Evolutionary conservation across 1,284 basidiomycete genomes (phyloP), one percentile per base, ranked within the genome.

Genomic region (Pseudozyma thailandica): DNA sequence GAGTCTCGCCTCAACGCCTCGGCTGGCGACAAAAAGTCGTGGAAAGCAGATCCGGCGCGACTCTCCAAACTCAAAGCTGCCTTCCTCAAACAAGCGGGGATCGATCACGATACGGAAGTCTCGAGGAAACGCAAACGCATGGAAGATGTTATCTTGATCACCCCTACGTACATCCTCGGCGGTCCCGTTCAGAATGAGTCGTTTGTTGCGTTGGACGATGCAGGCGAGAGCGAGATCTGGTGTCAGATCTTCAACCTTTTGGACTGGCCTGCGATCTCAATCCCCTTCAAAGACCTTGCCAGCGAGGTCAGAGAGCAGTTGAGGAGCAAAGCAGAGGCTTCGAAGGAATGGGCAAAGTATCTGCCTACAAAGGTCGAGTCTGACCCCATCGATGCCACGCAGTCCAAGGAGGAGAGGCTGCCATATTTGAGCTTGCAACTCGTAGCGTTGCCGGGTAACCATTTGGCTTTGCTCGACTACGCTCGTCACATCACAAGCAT

Each of bases 231-330:
- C 37, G 69, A 72, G 16, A 30, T 56, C 26, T 72, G 69, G 69
- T 72, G 69, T 33, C 50, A 66, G 33, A 37, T 66, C 18, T 47
- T 72, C 30, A 72, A 66, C 30, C 49, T 72, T 9, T 46, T 72
- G 38, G 69, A 72, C 42, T 66, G 57, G 58, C 69, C 69, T 2
- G 30, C 54, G 18, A 38, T 72, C 27, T 52, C 58, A 2, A 30
- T 72, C 18, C 54, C 63, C 15, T 41, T 66, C n/a, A 5, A 27
- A 0, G 16, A 37, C 10, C 26, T 65, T 1, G 21, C 30, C 3
- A 3, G 20, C 0, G 13, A 20, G 0, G n/a, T 28, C 5, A 18
- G 52, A 6, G 16, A 37, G 2, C 20, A 41, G 25, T 31, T 50
- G 21, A 37, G 44, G 16, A 9, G 42, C 3, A 31, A 27, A 7